Base-by-base conservation (phyloP, 2,329 filamentous ascomycete genomes). In the Trichophyton simii region DNA sequence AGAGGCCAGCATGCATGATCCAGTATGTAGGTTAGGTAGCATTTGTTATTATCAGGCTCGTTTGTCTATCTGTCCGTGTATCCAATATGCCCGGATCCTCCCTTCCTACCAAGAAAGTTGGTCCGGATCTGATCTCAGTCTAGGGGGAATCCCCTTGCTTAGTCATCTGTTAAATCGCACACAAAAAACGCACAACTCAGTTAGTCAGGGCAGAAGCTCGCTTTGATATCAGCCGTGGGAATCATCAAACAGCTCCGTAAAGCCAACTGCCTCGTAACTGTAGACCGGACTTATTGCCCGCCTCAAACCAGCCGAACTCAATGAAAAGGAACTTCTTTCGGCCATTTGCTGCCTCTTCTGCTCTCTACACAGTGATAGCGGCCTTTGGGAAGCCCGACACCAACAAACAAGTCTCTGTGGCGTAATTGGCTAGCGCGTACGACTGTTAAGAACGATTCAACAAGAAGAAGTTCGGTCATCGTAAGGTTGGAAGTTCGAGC, bases 401-500 rank as follows among this genome's bases (percentile, higher is more conserved):
- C 52, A 55, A 18, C 59, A 60, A 60, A 6, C 44, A 52, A 38
- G 59, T 60, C 59, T 60, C 59, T 48, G 59, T 60, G 58, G 58
- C 58, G 58, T 44, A 59, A 59, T 59, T 44, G 58, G 58, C 44
- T 59, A 59, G 58, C 58, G 58, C 58, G 58, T 59, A 48, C 58
- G 58, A 50, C 58, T 59, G 58, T 59, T 59, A 59, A 38, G 25
- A 44, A 58, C 42, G 11, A 38, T 13, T 48, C 31, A n/a, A 50
- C 1, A 46, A 31, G 34, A 46, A 42, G 18, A 46, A 36, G 28
- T 50, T 48, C 44, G 58, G 58, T 42, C 18, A 60, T 48, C 59
- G 59, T 54, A 55, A 73, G 70, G 70, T 71, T 72, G 71, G 71
- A 72, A 72, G 71, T 73, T 73, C 71, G 69, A 73, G 71, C 71